phyloP scores from a whole-genome alignment of 257 asterid species.

The Lantana camara region DNA sequence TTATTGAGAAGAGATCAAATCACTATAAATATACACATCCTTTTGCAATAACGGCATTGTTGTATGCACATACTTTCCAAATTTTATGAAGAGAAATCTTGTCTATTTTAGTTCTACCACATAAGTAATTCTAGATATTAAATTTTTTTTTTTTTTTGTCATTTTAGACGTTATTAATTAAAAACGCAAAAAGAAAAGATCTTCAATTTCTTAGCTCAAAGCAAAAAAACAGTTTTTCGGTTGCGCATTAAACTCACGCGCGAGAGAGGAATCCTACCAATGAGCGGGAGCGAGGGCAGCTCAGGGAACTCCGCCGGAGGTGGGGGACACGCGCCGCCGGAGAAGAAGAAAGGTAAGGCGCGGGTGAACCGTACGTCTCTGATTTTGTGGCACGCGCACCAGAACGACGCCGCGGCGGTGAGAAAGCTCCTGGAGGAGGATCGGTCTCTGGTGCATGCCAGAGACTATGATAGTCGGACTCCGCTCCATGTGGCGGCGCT shows the following conservation, averaged over 20 bases:
- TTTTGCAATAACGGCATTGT: too few species aligned
- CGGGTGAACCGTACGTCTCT: conserved; percentile 86
- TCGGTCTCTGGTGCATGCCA: conserved; percentile 69
- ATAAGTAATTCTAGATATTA: background rate
- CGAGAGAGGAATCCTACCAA: conserved; percentile 25
- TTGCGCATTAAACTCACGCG: conserved; percentile 31
- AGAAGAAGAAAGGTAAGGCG: conserved; percentile 73
- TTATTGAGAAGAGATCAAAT: background rate
- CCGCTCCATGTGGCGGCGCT: conserved; percentile 96
- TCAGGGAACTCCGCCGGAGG: conserved; percentile 56
- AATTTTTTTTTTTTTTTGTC: background rate
- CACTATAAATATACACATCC: background rate
- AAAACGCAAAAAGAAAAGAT: too few species aligned
- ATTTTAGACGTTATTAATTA: background rate
- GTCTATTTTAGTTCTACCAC: background rate
- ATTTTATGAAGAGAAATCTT: too few species aligned
- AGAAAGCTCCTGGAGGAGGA: conserved; percentile 91
- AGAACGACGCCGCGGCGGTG: conserved; percentile 76
- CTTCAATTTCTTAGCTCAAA: conserved; percentile 2
- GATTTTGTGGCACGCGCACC: conserved; percentile 96
- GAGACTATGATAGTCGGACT: conserved; percentile 86
- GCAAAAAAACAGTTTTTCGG: conserved; percentile 30
- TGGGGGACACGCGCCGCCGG: conserved; percentile 36
- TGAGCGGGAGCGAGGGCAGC: conserved; percentile 82
- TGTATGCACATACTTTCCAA: too few species aligned